phyloP scores from a whole-genome alignment of 2,329 filamentous ascomycete species.

The Diaporthe nobilis region DNA sequence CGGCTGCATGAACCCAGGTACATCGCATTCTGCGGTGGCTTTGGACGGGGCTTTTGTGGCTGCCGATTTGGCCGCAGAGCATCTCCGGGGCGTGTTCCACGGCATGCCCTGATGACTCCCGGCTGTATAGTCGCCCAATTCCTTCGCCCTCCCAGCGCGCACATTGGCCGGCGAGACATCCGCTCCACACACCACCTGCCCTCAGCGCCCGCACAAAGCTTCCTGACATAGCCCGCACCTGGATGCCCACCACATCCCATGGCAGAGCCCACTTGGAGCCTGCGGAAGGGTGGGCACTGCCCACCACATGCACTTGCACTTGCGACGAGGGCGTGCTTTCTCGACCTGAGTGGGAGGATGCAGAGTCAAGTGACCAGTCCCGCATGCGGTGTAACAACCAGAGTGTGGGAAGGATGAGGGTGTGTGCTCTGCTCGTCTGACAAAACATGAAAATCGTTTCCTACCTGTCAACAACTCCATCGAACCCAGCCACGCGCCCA shows the following conservation, averaged over 20 bases:
- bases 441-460: slow-evolving; percentile 52
- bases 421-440: slow-evolving; percentile 25
- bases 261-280: slow-evolving; percentile 20
- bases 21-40: slow-evolving; percentile 40
- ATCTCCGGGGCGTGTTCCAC: slow-evolving; percentile 50
- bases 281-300: slow-evolving; percentile 37
- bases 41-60: slow-evolving; percentile 45
- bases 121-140: slow-evolving; percentile 31
- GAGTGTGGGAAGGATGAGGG: slow-evolving; percentile 37
- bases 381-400: slow-evolving; percentile 60
- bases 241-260: neutral
- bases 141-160: slow-evolving; percentile 43
- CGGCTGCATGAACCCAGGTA: slow-evolving; percentile 39
- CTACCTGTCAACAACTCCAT: slow-evolving; percentile 93
- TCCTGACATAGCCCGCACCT: neutral
- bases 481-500: slow-evolving; percentile 79
- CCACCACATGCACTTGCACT: slow-evolving; percentile 54
- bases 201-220: slow-evolving; percentile 24
- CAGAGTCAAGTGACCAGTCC: slow-evolving; percentile 61
- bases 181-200: slow-evolving; percentile 18
- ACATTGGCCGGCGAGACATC: slow-evolving; percentile 32
- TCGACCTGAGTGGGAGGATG: slow-evolving; percentile 55
- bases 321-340: slow-evolving; percentile 48
- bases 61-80: slow-evolving; percentile 53
- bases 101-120: slow-evolving; percentile 46